phyloP scores from a whole-genome alignment of 208 protist species.

The Trypanosoma brucei region DNA sequence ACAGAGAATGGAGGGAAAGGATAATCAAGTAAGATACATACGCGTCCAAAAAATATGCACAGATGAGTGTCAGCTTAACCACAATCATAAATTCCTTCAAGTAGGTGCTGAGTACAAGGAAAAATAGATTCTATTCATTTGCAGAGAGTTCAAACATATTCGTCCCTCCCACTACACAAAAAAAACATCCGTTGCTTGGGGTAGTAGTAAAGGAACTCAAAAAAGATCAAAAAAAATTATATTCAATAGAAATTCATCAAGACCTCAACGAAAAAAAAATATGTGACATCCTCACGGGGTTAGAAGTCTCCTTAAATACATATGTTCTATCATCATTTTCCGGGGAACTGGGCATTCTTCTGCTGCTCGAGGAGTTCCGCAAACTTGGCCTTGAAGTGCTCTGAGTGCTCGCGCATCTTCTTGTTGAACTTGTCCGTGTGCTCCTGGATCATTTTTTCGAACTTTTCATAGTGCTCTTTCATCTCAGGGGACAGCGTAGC shows the following conservation, averaged over 20 bases:
- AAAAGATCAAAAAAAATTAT: no score
- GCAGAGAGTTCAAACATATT: no score
- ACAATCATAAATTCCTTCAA: not conserved
- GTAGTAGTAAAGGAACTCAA: no score
- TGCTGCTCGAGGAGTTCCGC: constrained; percentile 88
- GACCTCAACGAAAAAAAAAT: no score
- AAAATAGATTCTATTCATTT: no score
- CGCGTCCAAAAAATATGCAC: not conserved
- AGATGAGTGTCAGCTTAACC: not conserved
- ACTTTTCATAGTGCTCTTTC: constrained; percentile 91
- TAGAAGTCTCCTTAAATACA: no score
- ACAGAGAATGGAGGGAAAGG: not conserved
- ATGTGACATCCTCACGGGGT: no score
- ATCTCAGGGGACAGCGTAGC: constrained; percentile 86
- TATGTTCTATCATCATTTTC: constrained; percentile 44
- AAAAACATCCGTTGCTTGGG: no score
- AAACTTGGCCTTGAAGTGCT: constrained; percentile 91
- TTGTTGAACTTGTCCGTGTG: constrained; percentile 92
- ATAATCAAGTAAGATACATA: not conserved
- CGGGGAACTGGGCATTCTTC: constrained; percentile 88
- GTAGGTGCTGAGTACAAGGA: no score
- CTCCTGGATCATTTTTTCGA: constrained; percentile 91
- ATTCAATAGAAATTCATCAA: no score
- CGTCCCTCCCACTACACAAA: no score
- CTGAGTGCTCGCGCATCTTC: constrained; percentile 90